These are phyloP conservation scores for Bryoerythrophyllum caledonicum DNA, from an alignment of 225 moss, liverwort and hornwort species.

Conservation along the genomic window DNA sequence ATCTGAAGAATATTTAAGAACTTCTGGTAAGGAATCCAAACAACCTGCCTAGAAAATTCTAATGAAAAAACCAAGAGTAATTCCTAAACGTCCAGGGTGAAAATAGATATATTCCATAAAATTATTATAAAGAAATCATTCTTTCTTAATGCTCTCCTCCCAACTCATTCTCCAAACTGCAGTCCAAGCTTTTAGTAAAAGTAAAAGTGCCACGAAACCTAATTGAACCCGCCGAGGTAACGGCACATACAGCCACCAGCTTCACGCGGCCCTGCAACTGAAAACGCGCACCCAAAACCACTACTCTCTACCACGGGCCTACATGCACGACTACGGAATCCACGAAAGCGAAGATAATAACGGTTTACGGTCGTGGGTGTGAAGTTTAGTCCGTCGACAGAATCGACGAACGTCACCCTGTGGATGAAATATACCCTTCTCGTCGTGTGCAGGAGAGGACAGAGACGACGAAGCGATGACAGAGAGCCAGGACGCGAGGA, in stretches of 20 bases:
- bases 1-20: too few species aligned
- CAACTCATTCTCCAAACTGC: background rate
- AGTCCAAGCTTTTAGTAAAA: background rate
- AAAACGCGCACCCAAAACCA: background rate
- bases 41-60: too few species aligned
- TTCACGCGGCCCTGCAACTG: conserved; percentile 3
- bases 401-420: background rate
- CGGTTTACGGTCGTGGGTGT: background rate
- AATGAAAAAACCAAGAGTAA: too few species aligned
- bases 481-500: background rate
- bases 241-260: background rate
- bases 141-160: background rate
- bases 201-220: background rate
- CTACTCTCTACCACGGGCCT: background rate
- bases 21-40: too few species aligned
- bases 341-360: background rate
- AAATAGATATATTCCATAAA: too few species aligned
- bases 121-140: too few species aligned
- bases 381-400: background rate
- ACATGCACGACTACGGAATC: background rate
- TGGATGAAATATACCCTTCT: background rate
- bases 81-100: too few species aligned
- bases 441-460: background rate
- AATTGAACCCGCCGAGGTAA: too few species aligned
- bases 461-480: background rate